Percentiles rank a stretch among this genome's conserved stretches.
Conservation (phyloP, 805 yeast genomes). For the Metschnikowia dekortorum region DNA sequence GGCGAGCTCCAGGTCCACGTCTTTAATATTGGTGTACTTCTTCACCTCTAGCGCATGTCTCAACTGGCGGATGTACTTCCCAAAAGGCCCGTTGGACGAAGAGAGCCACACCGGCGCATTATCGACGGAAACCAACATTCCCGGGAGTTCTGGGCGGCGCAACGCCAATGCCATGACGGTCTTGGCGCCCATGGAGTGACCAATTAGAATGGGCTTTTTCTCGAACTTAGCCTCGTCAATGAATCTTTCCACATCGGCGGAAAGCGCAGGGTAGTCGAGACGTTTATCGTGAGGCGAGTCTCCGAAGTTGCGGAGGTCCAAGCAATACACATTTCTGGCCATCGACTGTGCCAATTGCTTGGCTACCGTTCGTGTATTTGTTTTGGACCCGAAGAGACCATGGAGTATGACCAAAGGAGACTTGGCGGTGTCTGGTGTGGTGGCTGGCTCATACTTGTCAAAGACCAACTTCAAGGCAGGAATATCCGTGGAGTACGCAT, state of each 20-base stretch:
- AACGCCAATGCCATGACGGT: slow-evolving; percentile 84
- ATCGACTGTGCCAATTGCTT: slow-evolving; percentile 46
- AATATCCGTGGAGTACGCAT: slow-evolving; percentile 30
- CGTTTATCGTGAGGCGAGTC: slow-evolving; percentile 72
- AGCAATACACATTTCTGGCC: slow-evolving; percentile 56
- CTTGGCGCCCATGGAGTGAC: slow-evolving; percentile 93
- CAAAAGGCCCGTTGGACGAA: slow-evolving; percentile 51
- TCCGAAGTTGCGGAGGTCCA: slow-evolving; percentile 90
- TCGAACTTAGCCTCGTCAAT: slow-evolving; percentile 39
- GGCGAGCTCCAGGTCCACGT: slow-evolving; percentile 61
- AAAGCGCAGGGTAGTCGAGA: slow-evolving; percentile 75
- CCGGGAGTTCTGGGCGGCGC: slow-evolving; percentile 57
- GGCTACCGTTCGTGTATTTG: slow-evolving; percentile 80
- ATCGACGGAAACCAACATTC: slow-evolving; percentile 72
- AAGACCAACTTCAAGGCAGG: slow-evolving; percentile 52
- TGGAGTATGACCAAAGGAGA: slow-evolving; percentile 78
- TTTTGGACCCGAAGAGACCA: slow-evolving; percentile 82
- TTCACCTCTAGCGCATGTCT: slow-evolving; percentile 49
- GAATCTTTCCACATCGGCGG: slow-evolving; percentile 81
- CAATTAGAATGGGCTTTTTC: slow-evolving; percentile 56
- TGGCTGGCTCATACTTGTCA: slow-evolving; percentile 39
- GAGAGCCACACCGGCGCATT: slow-evolving; percentile 78
- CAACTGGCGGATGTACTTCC: slow-evolving; percentile 62
- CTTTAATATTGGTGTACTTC: slow-evolving; percentile 48
- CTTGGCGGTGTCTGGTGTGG: slow-evolving; percentile 20